Conservation (phyloP, 768 basidiomycete species). For the Termitomyces sp. region DNA sequence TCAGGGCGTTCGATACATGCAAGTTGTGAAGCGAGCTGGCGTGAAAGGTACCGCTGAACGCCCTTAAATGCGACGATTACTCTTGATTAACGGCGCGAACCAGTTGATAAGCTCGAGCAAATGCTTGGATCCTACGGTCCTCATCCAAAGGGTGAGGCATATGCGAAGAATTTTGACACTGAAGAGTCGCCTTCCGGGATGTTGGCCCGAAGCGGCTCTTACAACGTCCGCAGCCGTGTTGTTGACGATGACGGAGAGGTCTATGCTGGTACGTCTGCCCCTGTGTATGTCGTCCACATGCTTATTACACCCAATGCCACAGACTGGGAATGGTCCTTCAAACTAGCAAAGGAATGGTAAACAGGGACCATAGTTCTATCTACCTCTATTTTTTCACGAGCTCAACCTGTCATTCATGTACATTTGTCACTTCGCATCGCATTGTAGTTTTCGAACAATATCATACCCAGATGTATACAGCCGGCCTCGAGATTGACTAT, state of each 20-base stretch:
- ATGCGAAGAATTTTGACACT: slow-evolving; percentile 71
- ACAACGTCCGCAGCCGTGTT: slow-evolving; percentile 75
- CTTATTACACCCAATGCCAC: not conserved
- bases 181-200: slow-evolving; percentile 74
- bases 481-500: not conserved
- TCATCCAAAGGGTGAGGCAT: slow-evolving; percentile 52
- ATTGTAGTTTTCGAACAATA: slow-evolving; percentile 10
- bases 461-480: slow-evolving; percentile 13
- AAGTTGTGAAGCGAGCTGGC: slow-evolving; percentile 79
- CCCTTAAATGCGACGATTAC: not conserved
- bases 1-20: slow-evolving; percentile 81
- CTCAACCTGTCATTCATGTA: slow-evolving; percentile 8
- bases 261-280: slow-evolving; percentile 58
- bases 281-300: not conserved
- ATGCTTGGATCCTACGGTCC: slow-evolving; percentile 97
- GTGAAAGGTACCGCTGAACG: slow-evolving; percentile 50
- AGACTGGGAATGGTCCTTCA: slow-evolving; percentile 91
- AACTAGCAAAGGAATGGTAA: slow-evolving; percentile 89
- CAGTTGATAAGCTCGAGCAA: slow-evolving; percentile 88
- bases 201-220: slow-evolving; percentile 77
- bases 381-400: slow-evolving; percentile 4
- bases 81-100: not conserved
- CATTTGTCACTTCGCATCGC: slow-evolving; percentile 8
- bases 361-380: slow-evolving; percentile 7
- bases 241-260: slow-evolving; percentile 82